These are phyloP conservation scores for Kazachstania psychrophila DNA, from an alignment of 805 yeast genomes.

Conservation along the genomic window DNA sequence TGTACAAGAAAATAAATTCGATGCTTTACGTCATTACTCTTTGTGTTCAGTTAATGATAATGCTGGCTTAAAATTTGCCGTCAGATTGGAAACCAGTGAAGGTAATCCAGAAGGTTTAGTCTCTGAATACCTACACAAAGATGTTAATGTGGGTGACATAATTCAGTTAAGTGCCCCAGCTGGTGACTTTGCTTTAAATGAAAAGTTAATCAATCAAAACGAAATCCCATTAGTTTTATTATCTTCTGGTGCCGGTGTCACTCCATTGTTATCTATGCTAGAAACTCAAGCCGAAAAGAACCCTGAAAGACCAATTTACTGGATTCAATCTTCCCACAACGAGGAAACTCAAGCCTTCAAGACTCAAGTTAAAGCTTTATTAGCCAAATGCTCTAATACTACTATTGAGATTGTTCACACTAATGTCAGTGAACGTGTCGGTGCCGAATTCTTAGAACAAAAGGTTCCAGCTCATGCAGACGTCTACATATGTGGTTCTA, in stretches of 20 bases:
- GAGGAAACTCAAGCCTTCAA: slow-evolving; percentile 21
- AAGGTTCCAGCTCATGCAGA: slow-evolving; percentile 23
- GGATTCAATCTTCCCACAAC: slow-evolving; percentile 27
- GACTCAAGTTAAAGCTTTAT: slow-evolving; percentile 17
- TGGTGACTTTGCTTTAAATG: slow-evolving; percentile 39
- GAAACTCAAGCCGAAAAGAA: slow-evolving; percentile 29
- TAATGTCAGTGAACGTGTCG: slow-evolving; percentile 18
- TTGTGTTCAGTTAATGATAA: slow-evolving; percentile 34
- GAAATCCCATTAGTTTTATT: slow-evolving; percentile 35
- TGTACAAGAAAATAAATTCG: slow-evolving; percentile 32
- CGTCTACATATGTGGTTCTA: slow-evolving; percentile 28
- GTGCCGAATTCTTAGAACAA: slow-evolving; percentile 16
- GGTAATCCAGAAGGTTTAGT: slow-evolving; percentile 35
- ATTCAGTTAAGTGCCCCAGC: slow-evolving; percentile 49
- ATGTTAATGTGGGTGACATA: slow-evolving; percentile 39
- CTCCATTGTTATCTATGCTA: slow-evolving; percentile 50
- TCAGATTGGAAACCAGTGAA: slow-evolving; percentile 34
- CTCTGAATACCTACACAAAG: slow-evolving; percentile 42
- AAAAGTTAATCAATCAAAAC: slow-evolving; percentile 23
- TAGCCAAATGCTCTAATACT: slow-evolving; percentile 9
- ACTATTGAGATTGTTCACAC: slow-evolving; percentile 18
- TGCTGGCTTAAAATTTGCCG: slow-evolving; percentile 49
- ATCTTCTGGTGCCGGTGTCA: slow-evolving; percentile 60
- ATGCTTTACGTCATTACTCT: slow-evolving; percentile 52
- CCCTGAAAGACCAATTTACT: slow-evolving; percentile 24